These are phyloP conservation scores for Nitzschia sp. DNA, from an alignment of 108 stramenopile species.

Conservation along the genomic window DNA sequence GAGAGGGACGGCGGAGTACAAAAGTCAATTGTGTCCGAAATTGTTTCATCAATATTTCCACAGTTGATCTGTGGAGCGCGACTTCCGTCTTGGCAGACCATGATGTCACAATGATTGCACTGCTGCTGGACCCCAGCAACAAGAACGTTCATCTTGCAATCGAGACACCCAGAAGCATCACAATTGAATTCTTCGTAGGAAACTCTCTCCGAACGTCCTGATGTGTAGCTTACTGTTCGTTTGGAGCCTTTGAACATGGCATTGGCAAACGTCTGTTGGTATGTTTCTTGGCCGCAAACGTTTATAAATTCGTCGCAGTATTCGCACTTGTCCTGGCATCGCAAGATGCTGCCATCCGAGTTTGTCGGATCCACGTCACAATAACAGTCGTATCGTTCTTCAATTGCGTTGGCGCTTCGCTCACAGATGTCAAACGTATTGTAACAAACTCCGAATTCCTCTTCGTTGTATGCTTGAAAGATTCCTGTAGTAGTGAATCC, in stretches of 20 bases:
- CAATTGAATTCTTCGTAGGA: not conserved
- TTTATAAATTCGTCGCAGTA: not conserved
- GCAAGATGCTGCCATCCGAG: too few relatives aligned
- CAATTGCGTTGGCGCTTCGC: not conserved
- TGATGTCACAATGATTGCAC: not conserved
- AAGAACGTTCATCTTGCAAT: not conserved
- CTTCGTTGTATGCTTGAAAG: not conserved
- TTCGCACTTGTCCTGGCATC: not conserved
- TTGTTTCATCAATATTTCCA: not conserved
- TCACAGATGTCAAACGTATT: not conserved
- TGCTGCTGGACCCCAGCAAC: not conserved
- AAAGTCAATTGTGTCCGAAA: not conserved
- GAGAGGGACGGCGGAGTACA: not conserved
- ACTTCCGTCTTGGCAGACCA: not conserved
- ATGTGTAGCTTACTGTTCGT: not conserved
- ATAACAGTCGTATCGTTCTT: not conserved
- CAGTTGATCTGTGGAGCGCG: not conserved
- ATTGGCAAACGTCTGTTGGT: not conserved
- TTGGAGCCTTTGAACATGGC: not conserved
- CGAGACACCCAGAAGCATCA: not conserved
- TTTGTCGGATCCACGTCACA: conserved; percentile 6
- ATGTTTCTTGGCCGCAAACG: not conserved
- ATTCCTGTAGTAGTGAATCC: not conserved
- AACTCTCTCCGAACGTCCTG: not conserved
- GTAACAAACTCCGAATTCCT: not conserved